Base-by-base conservation (phyloP, 805 yeast species). In the Candida qinlingensis region DNA sequence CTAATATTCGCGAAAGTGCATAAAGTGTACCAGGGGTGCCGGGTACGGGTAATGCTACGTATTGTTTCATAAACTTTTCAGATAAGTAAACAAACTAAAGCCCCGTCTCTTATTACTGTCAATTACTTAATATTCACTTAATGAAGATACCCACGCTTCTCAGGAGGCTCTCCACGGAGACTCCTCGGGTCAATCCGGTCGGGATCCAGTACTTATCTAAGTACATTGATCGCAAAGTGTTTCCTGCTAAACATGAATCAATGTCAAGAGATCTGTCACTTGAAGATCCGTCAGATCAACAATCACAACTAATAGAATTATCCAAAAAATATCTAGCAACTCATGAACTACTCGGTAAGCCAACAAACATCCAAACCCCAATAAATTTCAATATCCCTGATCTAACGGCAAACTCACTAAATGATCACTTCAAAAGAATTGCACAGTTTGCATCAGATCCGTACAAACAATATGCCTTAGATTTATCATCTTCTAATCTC, bases 391-490 rank as follows among this genome's bases (percentile, higher is more conserved):
- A 74, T 12, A 62, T 91, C 11, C 99, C 99, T 0, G 64, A 68
- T 27, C 62, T 92, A n/a, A 80, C 82, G 45, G 99, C 98, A 0
- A 49, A 63, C 1, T 69, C 81, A 7, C 65, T 94, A 7, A 95
- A 87, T 61, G 96, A 88, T 59, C 99, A 94, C 70, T 94, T 94
- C 62, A 75, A 80, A 56, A 74, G 77, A 52, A 61, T 89, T 4
- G 98, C 96, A 0, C 59, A 67, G 26, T 66, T 70, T 48, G 75
- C 80, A 42, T 67, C 83, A 0, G 76, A 79, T 40, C 85, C 88
- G 0, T 91, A 86, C 63, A 61, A 77, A 39, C 55, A 74, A 1
- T 69, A 80, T 58, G 77, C 83, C 2, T 61, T 74, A 19, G 55
- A 68, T 5, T 75, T 87, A 42, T 63, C 70, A 1, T 54, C 51